Evolutionary conservation across 208 protist species (phyloP).

Genomic region (Leishmania martiniquensis): DNA sequence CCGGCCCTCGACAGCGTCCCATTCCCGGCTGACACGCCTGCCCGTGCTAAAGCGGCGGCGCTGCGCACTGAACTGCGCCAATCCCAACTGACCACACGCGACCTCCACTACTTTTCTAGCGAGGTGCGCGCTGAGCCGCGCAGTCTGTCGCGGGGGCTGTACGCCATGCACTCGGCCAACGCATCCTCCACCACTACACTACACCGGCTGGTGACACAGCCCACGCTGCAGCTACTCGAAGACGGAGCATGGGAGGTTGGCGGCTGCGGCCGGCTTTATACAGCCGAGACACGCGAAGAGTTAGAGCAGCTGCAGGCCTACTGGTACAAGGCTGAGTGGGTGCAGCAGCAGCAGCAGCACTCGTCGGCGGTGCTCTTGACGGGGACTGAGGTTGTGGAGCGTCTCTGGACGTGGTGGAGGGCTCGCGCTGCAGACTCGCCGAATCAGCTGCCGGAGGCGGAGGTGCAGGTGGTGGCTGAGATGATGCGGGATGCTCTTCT

Average conservation of each 20-base stretch:
- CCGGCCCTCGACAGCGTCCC: background rate
- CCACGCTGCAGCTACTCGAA: slow-evolving; percentile 26
- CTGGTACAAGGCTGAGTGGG: slow-evolving; percentile 20
- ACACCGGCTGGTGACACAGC: slow-evolving; percentile 13
- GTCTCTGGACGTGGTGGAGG: slow-evolving; percentile 32
- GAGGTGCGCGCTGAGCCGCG: background rate
- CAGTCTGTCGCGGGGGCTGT: background rate
- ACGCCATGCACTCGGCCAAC: background rate
- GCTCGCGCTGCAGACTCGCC: slow-evolving; percentile 9
- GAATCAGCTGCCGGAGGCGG: background rate
- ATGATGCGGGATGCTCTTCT: slow-evolving; percentile 17
- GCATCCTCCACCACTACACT: background rate
- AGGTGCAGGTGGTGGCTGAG: slow-evolving; percentile 4
- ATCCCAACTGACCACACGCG: background rate
- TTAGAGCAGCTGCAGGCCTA: slow-evolving; percentile 23
- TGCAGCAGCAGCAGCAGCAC: slow-evolving; percentile 6
- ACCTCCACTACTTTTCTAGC: background rate
- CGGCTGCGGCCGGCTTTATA: slow-evolving; percentile 32
- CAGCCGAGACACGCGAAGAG: slow-evolving; percentile 17
- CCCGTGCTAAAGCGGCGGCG: background rate
- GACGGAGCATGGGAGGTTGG: slow-evolving; percentile 30
- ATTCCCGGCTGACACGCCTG: background rate
- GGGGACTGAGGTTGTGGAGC: slow-evolving; percentile 22
- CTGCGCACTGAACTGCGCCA: background rate
- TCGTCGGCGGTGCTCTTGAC: slow-evolving; percentile 9